Evolutionary conservation across 2,329 filamentous ascomycete genomes (phyloP).

Genomic region (Capronia americana): DNA sequence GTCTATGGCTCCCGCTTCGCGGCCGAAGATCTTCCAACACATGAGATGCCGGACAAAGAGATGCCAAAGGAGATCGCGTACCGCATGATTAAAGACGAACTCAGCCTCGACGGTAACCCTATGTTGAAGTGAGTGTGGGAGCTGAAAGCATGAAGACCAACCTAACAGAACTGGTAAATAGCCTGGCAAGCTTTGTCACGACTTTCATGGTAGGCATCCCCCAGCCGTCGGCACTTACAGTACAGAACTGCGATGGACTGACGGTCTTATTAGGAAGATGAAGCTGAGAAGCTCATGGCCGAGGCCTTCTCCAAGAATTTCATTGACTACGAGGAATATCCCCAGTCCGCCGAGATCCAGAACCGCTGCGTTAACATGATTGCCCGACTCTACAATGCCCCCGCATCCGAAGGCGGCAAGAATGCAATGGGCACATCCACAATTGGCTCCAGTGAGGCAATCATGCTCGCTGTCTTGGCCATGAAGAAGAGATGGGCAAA

Average conservation of each 20-base stretch:
- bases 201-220: constrained; percentile 79
- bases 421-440: constrained; percentile 85
- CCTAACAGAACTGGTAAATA: constrained; percentile 47
- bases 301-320: constrained; percentile 96
- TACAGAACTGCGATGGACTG: not conserved
- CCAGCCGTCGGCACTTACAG: not conserved
- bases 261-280: constrained; percentile 71
- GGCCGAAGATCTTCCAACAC: constrained; percentile 75
- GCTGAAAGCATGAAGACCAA: not conserved
- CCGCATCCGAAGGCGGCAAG: constrained; percentile 59
- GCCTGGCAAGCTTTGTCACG: constrained; percentile 89
- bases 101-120: constrained; percentile 88
- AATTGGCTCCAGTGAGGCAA: constrained; percentile 81
- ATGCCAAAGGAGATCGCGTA: constrained; percentile 96
- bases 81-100: constrained; percentile 93
- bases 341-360: constrained; percentile 81
- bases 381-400: constrained; percentile 84
- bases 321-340: constrained; percentile 86
- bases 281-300: constrained; percentile 93
- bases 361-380: constrained; percentile 94
- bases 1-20: constrained; percentile 91
- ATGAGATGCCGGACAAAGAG: constrained; percentile 86
- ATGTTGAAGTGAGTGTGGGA: constrained; percentile 65
- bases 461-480: constrained; percentile 66
- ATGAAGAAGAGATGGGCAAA: constrained; percentile 98